Evolutionary conservation across 306 rosid species (phyloP).

Genomic region (Crataegus laevigata): DNA sequence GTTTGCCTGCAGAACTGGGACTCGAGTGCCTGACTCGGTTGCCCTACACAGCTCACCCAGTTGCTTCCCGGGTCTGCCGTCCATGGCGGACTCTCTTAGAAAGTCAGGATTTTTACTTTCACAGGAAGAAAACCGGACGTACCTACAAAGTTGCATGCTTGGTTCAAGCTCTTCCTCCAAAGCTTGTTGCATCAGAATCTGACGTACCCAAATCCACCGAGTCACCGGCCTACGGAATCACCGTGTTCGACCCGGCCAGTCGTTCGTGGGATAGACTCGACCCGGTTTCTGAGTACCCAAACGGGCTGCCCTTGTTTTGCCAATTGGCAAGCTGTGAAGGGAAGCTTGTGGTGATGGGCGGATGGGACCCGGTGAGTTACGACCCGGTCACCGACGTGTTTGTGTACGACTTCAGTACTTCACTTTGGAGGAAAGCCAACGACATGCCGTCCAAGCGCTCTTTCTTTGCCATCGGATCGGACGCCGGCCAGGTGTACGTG

Average conservation of each 20-base stretch:
- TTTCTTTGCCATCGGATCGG: constrained; percentile 41
- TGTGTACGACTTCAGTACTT: constrained; percentile 36
- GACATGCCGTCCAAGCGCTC: constrained; percentile 41
- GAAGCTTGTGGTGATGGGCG: constrained; percentile 48
- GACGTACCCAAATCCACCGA: constrained; percentile 12
- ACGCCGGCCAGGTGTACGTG: constrained; percentile 24
- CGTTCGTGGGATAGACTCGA: constrained; percentile 29
- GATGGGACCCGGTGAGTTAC: constrained; percentile 48
- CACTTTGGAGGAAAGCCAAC: constrained; percentile 28
- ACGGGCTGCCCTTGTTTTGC: constrained; percentile 44
- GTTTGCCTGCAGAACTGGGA: constrained; percentile 41
- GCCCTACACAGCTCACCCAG: constrained; percentile 30
- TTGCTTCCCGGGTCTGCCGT: constrained; percentile 34
- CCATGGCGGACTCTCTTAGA: constrained; percentile 32
- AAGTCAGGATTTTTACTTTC: constrained; percentile 28
- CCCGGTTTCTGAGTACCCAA: constrained; percentile 39
- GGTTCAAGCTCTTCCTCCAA: constrained; percentile 34
- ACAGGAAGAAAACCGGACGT: constrained; percentile 19
- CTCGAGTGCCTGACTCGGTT: constrained; percentile 45
- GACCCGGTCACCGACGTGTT: constrained; percentile 38
- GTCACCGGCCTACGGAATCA: constrained; percentile 26
- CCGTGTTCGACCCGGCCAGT: constrained; percentile 29
- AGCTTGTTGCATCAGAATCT: background rate
- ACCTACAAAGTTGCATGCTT: constrained; percentile 34
- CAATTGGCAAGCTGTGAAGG: constrained; percentile 41